Conservation (phyloP, 345 rosid genomes). For the Arabis hirsuta region DNA sequence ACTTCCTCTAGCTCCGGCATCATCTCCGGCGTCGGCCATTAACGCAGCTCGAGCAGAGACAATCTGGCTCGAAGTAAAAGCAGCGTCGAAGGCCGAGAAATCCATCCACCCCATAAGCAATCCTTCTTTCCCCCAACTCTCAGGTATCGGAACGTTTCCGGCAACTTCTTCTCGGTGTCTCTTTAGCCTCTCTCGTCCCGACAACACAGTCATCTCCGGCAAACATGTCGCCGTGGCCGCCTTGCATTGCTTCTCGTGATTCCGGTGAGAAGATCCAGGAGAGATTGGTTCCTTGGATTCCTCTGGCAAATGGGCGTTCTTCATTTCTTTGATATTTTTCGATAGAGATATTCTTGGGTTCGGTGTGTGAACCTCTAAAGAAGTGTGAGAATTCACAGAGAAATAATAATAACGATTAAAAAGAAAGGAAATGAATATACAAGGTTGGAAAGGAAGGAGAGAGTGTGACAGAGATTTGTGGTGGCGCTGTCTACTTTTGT, state of each 20-base stretch:
- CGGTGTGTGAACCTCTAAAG: background rate
- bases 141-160: conserved; percentile 64
- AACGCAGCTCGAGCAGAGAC: conserved; percentile 73
- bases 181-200: conserved; percentile 69
- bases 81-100: conserved; percentile 55
- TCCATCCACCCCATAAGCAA: conserved; percentile 72
- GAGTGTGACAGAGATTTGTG: conserved; percentile 38
- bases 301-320: conserved; percentile 27
- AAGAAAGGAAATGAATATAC: conserved; percentile 17
- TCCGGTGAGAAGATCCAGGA: conserved; percentile 13
- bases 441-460: conserved; percentile 37
- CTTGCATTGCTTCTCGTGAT: conserved; percentile 12
- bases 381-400: background rate
- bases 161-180: conserved; percentile 59
- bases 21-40: conserved; percentile 47
- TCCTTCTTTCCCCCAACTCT: conserved; percentile 68
- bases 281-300: conserved; percentile 25
- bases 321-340: conserved; percentile 26
- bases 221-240: conserved; percentile 3
- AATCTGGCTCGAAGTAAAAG: conserved; percentile 54
- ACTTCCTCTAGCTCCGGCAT: conserved; percentile 8
- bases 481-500: conserved; percentile 31
- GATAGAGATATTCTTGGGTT: background rate
- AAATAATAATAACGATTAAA: background rate
- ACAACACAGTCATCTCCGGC: background rate